Percentiles rank a stretch among this genome's conserved stretches.
phyloP scores from a whole-genome alignment of 371 early-diverging fungal genomes.

The Mortierella sp. region DNA sequence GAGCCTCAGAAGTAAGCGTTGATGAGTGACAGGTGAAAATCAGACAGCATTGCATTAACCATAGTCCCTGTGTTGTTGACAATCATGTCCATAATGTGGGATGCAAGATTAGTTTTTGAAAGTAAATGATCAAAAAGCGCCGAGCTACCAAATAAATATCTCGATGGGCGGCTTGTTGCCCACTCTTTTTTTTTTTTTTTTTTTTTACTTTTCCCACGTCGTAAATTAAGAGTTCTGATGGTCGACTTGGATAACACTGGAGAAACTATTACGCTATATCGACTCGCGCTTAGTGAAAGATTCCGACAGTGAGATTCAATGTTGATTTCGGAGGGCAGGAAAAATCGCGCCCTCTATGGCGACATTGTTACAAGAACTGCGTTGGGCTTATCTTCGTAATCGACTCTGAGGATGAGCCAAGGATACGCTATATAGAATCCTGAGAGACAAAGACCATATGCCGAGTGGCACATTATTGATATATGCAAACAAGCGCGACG shows the following conservation, averaged over 20 bases:
- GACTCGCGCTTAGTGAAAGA: neutral
- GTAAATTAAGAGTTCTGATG: neutral
- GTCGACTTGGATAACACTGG: neutral
- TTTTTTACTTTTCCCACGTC: too few relatives aligned
- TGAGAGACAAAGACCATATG: constrained; percentile 73
- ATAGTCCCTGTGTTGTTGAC: too few relatives aligned
- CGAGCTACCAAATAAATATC: too few relatives aligned
- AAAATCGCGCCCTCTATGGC: neutral
- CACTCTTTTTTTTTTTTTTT: too few relatives aligned
- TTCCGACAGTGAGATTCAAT: constrained; percentile 1
- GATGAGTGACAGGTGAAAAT: too few relatives aligned
- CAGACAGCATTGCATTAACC: too few relatives aligned
- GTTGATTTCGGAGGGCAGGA: neutral
- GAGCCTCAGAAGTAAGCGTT: too few relatives aligned
- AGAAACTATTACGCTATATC: constrained; percentile 3
- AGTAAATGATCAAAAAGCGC: too few relatives aligned
- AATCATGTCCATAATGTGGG: too few relatives aligned
- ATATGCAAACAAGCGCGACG: constrained; percentile 94
- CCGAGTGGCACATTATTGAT: constrained; percentile 75
- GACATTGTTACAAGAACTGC: neutral
- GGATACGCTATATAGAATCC: constrained; percentile 87
- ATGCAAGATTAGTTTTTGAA: too few relatives aligned
- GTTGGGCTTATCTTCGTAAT: constrained; percentile 84
- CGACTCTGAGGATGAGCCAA: constrained; percentile 90
- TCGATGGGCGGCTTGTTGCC: too few relatives aligned